Base-by-base conservation (phyloP, 2,329 filamentous ascomycete genomes). In the Stemphylium lycopersici region DNA sequence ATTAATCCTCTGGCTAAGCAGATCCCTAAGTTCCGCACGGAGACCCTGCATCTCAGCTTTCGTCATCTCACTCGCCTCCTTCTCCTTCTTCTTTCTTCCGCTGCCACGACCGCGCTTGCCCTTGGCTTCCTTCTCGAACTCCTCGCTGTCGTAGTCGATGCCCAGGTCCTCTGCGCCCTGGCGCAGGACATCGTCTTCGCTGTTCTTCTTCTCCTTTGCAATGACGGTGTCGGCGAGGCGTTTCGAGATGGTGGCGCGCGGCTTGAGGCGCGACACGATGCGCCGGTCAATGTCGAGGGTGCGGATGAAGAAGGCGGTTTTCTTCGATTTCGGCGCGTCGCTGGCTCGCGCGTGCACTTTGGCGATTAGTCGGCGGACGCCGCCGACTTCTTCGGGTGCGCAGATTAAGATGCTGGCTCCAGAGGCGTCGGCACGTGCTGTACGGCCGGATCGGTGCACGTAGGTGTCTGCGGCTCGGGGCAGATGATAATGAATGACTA, bases 401-500 rank as follows among this genome's bases (percentile, higher is more conserved):
- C 95, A 98, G 47, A 99, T 86, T 4, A 99, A 80, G 52, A 99
- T 87, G 67, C 91, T 96, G 32, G 90, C 84, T 33, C 95, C 95
- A 0, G 83, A 85, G 11, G 85, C 85, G 16, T 88, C 84, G 3
- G 90, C 93, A 69, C 95, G 90, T 2, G 95, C 95, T 1, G 95
- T 98, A 61, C 95, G 90, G 11, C 95, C 95, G 1, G 95, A 97
- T 20, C 95, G 88, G 72, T 99, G 95, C 12, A 99, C 93, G 71
- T 99, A 99, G 42, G 89, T 89, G 74, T 98, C 93, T 31, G 95
- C 95, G 1, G 91, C 83, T 52, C 93, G 89, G 1, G 95, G 95
- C 0, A 97, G 87, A 75, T 99, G 93, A 78, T 99, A 99, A 77
- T 99, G 95, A 15, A 99, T 80, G 13, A 99, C 89, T 12, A 96